Conservation (phyloP, 176 grass and related monocot species). For the Thalia dealbata region DNA sequence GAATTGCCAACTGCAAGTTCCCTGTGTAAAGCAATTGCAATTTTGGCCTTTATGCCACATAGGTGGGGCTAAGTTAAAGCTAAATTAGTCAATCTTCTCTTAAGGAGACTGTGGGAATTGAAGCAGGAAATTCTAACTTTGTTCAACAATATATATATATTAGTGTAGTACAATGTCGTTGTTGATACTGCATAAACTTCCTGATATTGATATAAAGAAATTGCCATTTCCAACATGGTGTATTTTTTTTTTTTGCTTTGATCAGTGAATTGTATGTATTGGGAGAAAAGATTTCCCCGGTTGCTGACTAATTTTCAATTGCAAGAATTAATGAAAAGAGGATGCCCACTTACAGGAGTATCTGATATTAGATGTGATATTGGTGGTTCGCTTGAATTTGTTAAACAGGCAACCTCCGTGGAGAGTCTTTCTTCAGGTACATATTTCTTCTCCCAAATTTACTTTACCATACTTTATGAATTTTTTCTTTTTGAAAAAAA, state of each 20-base stretch:
- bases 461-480: conserved; percentile 12
- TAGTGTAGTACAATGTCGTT: background rate
- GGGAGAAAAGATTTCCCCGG: conserved; percentile 89
- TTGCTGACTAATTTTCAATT: conserved; percentile 63
- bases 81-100: no score
- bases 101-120: no score
- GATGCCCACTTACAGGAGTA: conserved; percentile 64
- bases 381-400: conserved; percentile 96
- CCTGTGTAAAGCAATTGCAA: no score
- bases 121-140: no score
- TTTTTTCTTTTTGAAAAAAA: no score
- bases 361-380: conserved; percentile 93
- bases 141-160: no score
- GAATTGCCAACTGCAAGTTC: no score
- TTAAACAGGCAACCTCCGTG: conserved; percentile 67
- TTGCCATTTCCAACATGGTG: background rate
- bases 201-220: no score
- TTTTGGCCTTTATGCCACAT: no score
- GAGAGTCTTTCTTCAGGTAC: conserved; percentile 91
- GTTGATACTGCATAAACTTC: background rate
- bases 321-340: conserved; percentile 51
- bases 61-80: no score
- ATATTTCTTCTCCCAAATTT: background rate
- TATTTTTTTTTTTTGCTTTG: conserved; percentile 11
- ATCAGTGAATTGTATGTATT: conserved; percentile 96